Base-by-base conservation (phyloP, 805 yeast genomes). In the Myxozyma udenii region DNA sequence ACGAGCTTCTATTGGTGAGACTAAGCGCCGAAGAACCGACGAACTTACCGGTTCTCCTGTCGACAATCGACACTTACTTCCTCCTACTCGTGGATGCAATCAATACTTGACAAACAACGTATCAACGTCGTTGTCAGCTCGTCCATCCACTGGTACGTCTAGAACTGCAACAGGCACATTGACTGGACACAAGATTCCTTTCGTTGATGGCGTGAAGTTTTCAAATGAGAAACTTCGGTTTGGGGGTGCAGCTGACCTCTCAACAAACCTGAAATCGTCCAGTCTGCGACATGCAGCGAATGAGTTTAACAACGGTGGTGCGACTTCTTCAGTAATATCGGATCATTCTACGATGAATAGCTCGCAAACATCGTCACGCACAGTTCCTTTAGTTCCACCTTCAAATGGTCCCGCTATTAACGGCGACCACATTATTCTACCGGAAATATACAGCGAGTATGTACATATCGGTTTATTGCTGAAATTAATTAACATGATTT, bases 131-230 rank as follows among this genome's bases (percentile, higher is more conserved):
- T n/a, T n/a, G n/a, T n/a, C n/a, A n/a, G n/a, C n/a, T n/a, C n/a
- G n/a, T n/a, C n/a, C n/a, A n/a, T n/a, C n/a, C n/a, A n/a, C n/a
- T n/a, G n/a, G n/a, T n/a, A n/a, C n/a, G 18, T 22, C 54, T 16
- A 35, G 36, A 41, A 58, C 51, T 42, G 39, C 59, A 3, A 53
- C 50, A 7, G 36, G 54, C 21, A 26, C 41, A n/a, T 44, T 45
- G 23, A 53, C 49, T 14, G 41, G 26, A 7, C 22, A 45, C 16
- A 52, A 43, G 14, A 49, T 53, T 1, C 68, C 71, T 3, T 55
- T 53, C 19, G 68, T 68, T 9, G 71, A 64, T 6, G 65, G 64
- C 1, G 68, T 68, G 45, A 67, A 66, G 50, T 66, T 67, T 38
- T 64, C 71, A 0, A 64, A 50, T 28, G 73, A 70, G 14, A 60